Percentiles rank a stretch among this genome's conserved stretches.
Evolutionary conservation across 1,284 basidiomycete species (phyloP).

Genomic region (Stereum hirsutum): DNA sequence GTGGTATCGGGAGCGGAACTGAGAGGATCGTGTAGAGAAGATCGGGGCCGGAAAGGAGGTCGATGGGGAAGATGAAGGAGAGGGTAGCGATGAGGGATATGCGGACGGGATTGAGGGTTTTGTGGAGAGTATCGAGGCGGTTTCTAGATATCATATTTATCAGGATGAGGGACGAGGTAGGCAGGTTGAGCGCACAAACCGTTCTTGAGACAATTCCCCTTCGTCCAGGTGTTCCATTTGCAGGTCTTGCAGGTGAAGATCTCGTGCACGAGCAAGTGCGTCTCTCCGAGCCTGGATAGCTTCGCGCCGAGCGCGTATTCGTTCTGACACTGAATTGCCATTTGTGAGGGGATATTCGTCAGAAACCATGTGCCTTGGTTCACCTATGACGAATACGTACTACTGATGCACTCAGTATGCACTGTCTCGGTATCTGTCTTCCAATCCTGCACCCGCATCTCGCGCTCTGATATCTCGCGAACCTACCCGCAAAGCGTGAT

Average conservation of each 20-base stretch:
- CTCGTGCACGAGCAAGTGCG: conserved; percentile 34
- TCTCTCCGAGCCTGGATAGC: conserved; percentile 39
- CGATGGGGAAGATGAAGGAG: conserved; percentile 81
- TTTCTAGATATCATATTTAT: conserved; percentile 25
- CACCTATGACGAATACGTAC: not conserved
- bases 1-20: conserved; percentile 80
- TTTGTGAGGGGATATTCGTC: conserved; percentile 10
- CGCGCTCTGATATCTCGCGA: conserved; percentile 54
- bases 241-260: conserved; percentile 29
- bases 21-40: conserved; percentile 79
- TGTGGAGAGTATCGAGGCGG: conserved; percentile 33
- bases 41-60: conserved; percentile 71
- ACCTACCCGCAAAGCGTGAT: conserved; percentile 5
- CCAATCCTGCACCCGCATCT: conserved; percentile 41
- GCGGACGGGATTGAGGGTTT: conserved; percentile 45
- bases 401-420: not conserved
- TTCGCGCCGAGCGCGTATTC: conserved; percentile 26
- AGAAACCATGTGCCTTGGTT: conserved; percentile 5
- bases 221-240: conserved; percentile 24
- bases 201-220: conserved; percentile 29
- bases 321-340: conserved; percentile 17
- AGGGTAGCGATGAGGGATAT: conserved; percentile 70
- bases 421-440: conserved; percentile 29
- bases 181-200: conserved; percentile 19
- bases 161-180: not conserved